Evolutionary conservation across 129 eudicot genomes (phyloP), one percentile per base, ranked within the genome.

Genomic region (Saposhnikovia divaricata): DNA sequence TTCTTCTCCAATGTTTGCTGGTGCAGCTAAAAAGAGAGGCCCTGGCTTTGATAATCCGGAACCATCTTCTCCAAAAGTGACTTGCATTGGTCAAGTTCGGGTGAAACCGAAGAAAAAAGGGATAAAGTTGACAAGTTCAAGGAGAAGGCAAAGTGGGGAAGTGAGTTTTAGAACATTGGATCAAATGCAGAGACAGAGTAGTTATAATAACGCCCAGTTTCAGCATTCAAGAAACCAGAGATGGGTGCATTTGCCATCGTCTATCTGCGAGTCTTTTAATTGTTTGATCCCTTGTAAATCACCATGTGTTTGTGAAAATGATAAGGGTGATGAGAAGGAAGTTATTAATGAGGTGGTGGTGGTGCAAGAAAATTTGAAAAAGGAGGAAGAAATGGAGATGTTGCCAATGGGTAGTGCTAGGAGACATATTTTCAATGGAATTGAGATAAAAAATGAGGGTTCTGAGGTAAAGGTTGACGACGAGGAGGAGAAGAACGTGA

Each of bases 61-160:
- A 53, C 99, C 99, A 1, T 92, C 97, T 77, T 96, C 99, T 15
- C 99, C 99, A 4, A 96, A 96, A 76, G 99, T 96, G 14, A 96
- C 99, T 15, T 96, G 99, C 85, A 96, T 96, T 77, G 99, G 99
- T 15, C 99, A 96, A 44, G 99, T 96, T 15, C 82, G 96, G n/a
- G 94, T 96, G 2, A 96, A 92, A 77, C 88, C 89, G 38, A 96
- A 89, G 86, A 96, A 92, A 25, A 90, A 89, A 65, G 90, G 83
- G 7, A 88, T 86, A 78, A 88, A 86, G 51, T 80, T 84, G n/a
- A 78, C 91, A 43, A 78, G 82, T 38, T 84, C 87, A 21, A 87
- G 96, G 0, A 83, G 88, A 70, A 71, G 92, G 48, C 87, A 87
- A 66, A 86, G 90, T 66, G 92, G 88, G 4, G 90, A 86, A 71